Base-by-base conservation (phyloP, 148 eudicot genomes). In the Arctostaphylos glauca region DNA sequence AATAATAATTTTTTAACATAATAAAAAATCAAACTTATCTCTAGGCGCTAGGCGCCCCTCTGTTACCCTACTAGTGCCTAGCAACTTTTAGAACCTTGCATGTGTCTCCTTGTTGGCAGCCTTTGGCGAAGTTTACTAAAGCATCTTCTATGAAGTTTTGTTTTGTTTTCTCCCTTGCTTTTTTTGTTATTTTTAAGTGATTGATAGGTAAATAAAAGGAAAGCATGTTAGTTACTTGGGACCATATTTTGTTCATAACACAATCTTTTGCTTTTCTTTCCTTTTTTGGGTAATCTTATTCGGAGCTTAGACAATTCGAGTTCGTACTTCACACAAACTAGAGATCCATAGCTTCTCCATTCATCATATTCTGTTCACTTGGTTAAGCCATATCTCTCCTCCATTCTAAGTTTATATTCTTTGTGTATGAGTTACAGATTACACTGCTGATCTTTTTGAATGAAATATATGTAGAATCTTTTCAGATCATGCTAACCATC, bases 121-220 rank as follows among this genome's bases (percentile, higher is more conserved):
- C 73, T 68, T 25, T 12, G 46, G 73, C 73, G 5, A 13, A 68
- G 19, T 41, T 68, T 68, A 31, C 46, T 38, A 41, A 68, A 38
- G 74, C 9, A 6, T 68, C 47, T 14, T 68, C 5, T 3, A 14
- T 68, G 44, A 68, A 8, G 1, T 41, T 72, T 5, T 16, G 21
- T 72, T 44, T 72, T 43, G 12, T 44, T 41, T 44, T 72, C 21
- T 44, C 12, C 6, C 21, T 44, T 6, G 7, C 10, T 72, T 72
- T 68, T 38, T 9, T 9, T 0, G 5, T 9, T 66, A 66, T 10
- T 14, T 31, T 68, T 14, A 41, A 15, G 47, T 68, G 50, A 21
- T 72, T 72, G 76, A 43, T 72, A 18, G 76, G 47, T 16, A 52
- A 50, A 72, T 72, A 44, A 46, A 72, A 46, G 49, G 48, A 72